Evolutionary conservation across 257 asterid species (phyloP).

Genomic region (Prunella vulgaris): DNA sequence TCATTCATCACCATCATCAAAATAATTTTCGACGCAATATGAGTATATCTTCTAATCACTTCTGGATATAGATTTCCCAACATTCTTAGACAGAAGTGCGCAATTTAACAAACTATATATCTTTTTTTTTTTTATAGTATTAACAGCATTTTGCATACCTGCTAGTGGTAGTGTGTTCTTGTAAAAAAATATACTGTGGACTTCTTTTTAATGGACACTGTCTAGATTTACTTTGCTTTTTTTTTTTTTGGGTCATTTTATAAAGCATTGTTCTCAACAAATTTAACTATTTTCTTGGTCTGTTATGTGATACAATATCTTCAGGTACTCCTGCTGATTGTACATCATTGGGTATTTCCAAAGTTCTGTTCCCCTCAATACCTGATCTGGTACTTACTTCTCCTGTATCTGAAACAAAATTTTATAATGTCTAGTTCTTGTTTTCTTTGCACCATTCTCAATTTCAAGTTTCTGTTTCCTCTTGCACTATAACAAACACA

Average conservation of each 20-base stretch:
- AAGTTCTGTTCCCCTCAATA: conserved; percentile 52
- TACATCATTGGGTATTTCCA: conserved; percentile 76
- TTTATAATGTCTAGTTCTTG: background rate
- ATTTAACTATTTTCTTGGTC: background rate
- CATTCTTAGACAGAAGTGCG: background rate
- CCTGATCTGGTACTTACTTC: conserved; percentile 66
- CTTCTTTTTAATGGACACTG: conserved; percentile 2
- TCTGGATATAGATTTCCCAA: background rate
- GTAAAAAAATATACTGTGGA: background rate
- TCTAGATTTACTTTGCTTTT: background rate
- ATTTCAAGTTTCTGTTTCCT: conserved; percentile 2
- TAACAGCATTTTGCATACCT: background rate
- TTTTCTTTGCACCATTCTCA: conserved; percentile 23
- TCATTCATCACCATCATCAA: too few species aligned
- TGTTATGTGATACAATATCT: conserved; percentile 6
- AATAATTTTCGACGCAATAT: background rate
- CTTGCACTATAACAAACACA: conserved; percentile 7
- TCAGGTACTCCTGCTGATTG: conserved; percentile 89
- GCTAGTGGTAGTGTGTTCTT: background rate
- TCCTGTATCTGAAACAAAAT: background rate
- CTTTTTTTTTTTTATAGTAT: background rate
- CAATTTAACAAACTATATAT: background rate
- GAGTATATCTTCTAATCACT: background rate
- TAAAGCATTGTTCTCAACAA: background rate
- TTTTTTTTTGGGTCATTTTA: conserved; percentile 11